These are phyloP conservation scores for Letharia lupina DNA, from an alignment of 495 filamentous ascomycete genomes.

Conservation along the genomic window DNA sequence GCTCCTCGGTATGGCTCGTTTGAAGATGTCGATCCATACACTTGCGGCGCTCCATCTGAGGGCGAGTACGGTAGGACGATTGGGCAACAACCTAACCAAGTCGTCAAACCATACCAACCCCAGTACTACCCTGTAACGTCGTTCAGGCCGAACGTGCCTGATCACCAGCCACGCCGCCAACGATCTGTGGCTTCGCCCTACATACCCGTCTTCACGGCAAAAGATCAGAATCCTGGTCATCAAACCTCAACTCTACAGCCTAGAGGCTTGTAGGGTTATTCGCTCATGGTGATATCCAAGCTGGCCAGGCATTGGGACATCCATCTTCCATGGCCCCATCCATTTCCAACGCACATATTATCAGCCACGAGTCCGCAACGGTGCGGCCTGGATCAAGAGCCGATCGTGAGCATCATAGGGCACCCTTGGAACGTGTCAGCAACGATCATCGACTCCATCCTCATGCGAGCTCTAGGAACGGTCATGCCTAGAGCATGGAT, in stretches of 20 bases:
- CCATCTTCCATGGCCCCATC: too few species aligned
- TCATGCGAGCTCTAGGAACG: background rate
- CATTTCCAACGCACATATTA: too few species aligned
- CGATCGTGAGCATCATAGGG: background rate
- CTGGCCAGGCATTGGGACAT: too few species aligned
- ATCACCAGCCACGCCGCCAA: background rate
- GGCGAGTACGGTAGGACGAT: too few species aligned
- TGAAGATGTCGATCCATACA: background rate
- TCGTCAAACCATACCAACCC: background rate
- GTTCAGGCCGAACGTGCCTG: background rate
- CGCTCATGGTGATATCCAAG: too few species aligned
- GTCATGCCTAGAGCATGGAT: background rate
- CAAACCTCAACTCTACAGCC: background rate
- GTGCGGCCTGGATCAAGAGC: background rate
- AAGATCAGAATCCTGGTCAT: background rate
- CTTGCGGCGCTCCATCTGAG: background rate
- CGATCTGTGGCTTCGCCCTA: background rate
- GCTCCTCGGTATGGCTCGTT: background rate
- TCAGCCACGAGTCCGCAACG: background rate
- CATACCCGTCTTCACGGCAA: background rate
- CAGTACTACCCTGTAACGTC: background rate
- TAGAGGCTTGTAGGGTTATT: too few species aligned
- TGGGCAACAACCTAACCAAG: background rate
- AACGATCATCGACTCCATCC: background rate
- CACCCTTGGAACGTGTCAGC: background rate